phyloP scores from a whole-genome alignment of 768 basidiomycete species.

The Leccinum obscurum region DNA sequence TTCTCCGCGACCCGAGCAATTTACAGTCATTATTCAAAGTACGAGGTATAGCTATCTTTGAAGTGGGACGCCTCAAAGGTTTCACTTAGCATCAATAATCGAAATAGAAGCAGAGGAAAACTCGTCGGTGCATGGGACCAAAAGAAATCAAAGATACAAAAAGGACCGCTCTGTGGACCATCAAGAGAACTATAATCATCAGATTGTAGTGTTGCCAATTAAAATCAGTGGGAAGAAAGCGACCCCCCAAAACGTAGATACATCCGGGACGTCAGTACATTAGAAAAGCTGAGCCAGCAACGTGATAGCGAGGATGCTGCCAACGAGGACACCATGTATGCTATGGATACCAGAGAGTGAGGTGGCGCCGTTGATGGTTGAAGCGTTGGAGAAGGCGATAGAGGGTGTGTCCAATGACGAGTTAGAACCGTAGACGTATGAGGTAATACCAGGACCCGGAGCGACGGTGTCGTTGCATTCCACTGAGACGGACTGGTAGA shows the following conservation, averaged over 20 bases:
- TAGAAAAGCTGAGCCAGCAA: conserved; percentile 23
- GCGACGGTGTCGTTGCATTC: conserved; percentile 56
- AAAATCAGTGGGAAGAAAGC: conserved; percentile 1
- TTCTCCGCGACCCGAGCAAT: neutral
- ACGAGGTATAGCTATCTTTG: neutral
- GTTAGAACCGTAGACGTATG: conserved; percentile 66
- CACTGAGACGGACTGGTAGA: conserved; percentile 61
- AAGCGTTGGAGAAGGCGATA: conserved; percentile 58
- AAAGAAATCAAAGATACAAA: neutral
- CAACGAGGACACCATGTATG: conserved; percentile 16
- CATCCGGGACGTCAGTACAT: conserved; percentile 7
- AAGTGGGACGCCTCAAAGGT: neutral
- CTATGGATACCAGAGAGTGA: conserved; percentile 8
- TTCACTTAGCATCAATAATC: neutral
- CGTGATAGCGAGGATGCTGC: conserved; percentile 10
- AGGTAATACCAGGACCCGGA: conserved; percentile 49
- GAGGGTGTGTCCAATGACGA: conserved; percentile 50
- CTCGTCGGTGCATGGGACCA: neutral
- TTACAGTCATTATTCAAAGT: neutral
- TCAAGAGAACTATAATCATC: neutral
- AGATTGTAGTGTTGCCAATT: neutral
- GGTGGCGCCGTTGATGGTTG: conserved; percentile 47
- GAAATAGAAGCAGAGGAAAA: neutral
- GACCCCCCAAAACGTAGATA: neutral
- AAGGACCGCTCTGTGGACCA: neutral